These are phyloP conservation scores for Pseudozyma pruni DNA, from an alignment of 1,284 basidiomycete species.

Conservation along the genomic window DNA sequence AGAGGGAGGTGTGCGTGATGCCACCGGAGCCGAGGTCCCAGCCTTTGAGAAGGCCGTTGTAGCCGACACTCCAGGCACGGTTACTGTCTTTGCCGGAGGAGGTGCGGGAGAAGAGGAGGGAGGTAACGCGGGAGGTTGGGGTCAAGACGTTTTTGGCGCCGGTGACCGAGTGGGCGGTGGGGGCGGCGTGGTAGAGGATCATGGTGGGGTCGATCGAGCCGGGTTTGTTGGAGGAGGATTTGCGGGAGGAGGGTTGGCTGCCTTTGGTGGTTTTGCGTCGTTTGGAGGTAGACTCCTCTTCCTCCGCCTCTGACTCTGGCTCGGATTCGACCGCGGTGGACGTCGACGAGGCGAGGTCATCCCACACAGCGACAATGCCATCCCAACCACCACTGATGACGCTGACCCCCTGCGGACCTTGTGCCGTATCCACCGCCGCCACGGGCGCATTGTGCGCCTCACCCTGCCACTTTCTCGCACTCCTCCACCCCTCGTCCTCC, in stretches of 20 bases:
- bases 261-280: constrained; percentile 34
- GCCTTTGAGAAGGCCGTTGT: constrained; percentile 58
- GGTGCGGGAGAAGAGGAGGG: constrained; percentile 39
- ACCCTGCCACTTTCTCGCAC: constrained; percentile 22
- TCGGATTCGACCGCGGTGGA: constrained; percentile 4
- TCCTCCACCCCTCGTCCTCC: constrained; percentile 26
- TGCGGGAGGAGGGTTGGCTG: constrained; percentile 9
- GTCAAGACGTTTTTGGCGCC: constrained; percentile 44
- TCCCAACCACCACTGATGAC: constrained; percentile 61
- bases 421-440: constrained; percentile 33
- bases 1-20: constrained; percentile 19
- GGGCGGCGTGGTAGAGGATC: constrained; percentile 30
- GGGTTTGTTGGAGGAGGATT: neutral
- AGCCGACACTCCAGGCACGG: constrained; percentile 53
- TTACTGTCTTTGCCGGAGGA: constrained; percentile 20
- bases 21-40: constrained; percentile 59
- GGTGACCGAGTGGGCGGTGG: constrained; percentile 18
- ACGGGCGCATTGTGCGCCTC: constrained; percentile 51
- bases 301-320: constrained; percentile 16
- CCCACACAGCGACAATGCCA: constrained; percentile 60
- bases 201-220: constrained; percentile 27
- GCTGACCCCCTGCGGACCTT: constrained; percentile 16
- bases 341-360: constrained; percentile 16
- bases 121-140: constrained; percentile 47
- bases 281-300: constrained; percentile 23